These are phyloP conservation scores for Raffaelea arxii DNA, from an alignment of 2,329 filamentous ascomycete species.

Conservation along the genomic window DNA sequence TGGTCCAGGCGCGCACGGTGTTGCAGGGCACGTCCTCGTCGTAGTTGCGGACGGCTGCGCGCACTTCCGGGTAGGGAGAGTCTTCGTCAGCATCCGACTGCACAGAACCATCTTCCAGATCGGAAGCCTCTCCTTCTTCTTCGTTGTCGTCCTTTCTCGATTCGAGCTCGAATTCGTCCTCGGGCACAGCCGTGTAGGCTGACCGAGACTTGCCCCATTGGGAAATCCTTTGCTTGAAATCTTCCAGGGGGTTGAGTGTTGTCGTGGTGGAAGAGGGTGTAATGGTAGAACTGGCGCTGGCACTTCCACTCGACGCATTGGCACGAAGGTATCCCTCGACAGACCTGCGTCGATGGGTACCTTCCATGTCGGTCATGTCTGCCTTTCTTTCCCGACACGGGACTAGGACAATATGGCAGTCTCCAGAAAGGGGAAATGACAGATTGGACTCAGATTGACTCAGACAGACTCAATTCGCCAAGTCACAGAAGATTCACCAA, in stretches of 20 bases:
- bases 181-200: constrained; percentile 13
- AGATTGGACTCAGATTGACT: no score
- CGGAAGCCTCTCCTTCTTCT: constrained; percentile 39
- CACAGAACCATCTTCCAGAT: no score
- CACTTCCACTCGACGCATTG: neutral
- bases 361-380: no score
- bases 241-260: constrained; percentile 18
- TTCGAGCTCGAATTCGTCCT: constrained; percentile 2
- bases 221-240: constrained; percentile 26
- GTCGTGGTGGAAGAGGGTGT: neutral
- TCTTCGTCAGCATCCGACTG: constrained; percentile 42
- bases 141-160: constrained; percentile 17
- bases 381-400: no score
- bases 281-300: no score
- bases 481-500: no score
- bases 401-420: no score
- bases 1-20: constrained; percentile 55
- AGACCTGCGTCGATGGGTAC: no score
- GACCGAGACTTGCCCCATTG: constrained; percentile 30
- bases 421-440: no score
- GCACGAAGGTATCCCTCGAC: no score
- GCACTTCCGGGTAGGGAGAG: constrained; percentile 58
- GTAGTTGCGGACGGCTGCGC: constrained; percentile 53
- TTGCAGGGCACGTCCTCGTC: constrained; percentile 58
- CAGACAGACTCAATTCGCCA: no score